A percentile compares a stretch with the other conserved stretches of the same genome.
phyloP scores from a whole-genome alignment of 176 grass and related monocot species.

The Ampelocalamus luodianensis region DNA sequence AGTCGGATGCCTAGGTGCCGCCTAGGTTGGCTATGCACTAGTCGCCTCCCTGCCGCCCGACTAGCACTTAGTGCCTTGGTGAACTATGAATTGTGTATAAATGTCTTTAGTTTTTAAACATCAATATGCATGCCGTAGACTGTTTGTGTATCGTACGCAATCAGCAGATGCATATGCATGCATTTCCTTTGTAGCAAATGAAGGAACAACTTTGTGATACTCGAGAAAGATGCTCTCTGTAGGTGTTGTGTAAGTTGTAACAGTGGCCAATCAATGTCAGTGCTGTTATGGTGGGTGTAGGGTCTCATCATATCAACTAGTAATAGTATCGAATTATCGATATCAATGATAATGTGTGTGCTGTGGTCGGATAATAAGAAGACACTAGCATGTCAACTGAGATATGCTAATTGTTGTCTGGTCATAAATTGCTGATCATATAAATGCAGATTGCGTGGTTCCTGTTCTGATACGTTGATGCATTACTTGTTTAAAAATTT shows the following conservation, averaged over 20 bases:
- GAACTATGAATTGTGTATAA: background rate
- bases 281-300: background rate
- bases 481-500: constrained; percentile 35
- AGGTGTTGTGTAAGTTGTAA: background rate
- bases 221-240: background rate
- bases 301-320: background rate
- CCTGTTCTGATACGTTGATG: constrained; percentile 27
- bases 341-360: no score
- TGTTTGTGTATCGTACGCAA: background rate
- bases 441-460: constrained; percentile 15
- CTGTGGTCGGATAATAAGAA: no score
- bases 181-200: background rate
- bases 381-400: background rate
- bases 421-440: constrained; percentile 11
- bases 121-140: constrained; percentile 1
- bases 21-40: no score
- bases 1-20: no score
- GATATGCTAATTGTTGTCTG: background rate
- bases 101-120: background rate
- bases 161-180: background rate
- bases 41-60: no score
- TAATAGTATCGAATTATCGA: background rate
- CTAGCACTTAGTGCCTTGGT: no score
- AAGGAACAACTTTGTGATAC: background rate
- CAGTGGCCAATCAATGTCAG: background rate